Percentiles rank a stretch among this genome's conserved stretches.
Conservation (phyloP, 495 filamentous ascomycete genomes). For the Penicillium coffeae region DNA sequence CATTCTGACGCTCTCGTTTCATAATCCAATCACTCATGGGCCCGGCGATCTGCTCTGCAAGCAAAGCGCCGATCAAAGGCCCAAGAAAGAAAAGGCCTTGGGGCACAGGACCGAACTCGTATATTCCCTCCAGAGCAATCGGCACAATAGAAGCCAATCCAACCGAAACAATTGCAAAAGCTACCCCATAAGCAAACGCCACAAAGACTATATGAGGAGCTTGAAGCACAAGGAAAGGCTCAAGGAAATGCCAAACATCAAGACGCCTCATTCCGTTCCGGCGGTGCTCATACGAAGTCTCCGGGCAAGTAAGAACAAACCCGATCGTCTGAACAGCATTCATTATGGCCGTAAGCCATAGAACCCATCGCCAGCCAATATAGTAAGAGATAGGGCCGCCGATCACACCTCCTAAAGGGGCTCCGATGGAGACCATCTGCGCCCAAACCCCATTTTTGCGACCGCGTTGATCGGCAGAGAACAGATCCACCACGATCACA, state of each 20-base stretch:
- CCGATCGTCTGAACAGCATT: constrained; percentile 1
- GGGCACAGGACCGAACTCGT: neutral
- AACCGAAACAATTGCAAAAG: constrained; percentile 2
- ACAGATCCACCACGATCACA: neutral
- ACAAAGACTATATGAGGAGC: neutral
- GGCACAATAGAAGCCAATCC: neutral
- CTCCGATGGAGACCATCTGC: constrained; percentile 1
- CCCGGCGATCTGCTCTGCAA: neutral
- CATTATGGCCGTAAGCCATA: neutral
- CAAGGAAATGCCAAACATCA: neutral
- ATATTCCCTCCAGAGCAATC: neutral
- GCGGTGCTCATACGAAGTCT: neutral
- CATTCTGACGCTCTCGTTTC: neutral
- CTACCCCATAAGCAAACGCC: neutral
- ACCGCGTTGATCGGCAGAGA: neutral
- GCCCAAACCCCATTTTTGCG: constrained; percentile 1
- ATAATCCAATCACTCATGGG: constrained; percentile 1
- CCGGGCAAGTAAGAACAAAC: neutral
- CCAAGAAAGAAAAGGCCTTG: constrained; percentile 3
- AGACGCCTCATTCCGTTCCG: neutral
- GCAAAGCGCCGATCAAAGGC: neutral
- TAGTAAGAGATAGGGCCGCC: neutral
- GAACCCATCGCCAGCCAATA: neutral
- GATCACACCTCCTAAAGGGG: neutral
- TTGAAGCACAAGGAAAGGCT: constrained; percentile 1